Conservation (phyloP, 371 early-diverging fungal genomes). For the Saksenaea vasiformis region DNA sequence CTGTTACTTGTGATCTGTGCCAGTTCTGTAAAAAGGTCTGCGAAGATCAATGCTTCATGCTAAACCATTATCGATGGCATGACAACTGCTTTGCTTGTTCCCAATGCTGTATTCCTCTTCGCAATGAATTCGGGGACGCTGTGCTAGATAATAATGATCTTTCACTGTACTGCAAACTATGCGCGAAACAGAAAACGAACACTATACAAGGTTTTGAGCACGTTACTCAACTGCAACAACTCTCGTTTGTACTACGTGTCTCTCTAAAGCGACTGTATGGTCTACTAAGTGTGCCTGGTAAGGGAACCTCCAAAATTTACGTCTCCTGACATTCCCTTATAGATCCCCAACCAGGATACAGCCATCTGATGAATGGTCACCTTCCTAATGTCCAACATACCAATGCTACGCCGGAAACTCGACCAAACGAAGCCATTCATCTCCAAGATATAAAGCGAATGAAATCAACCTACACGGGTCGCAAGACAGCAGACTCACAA, state of each 20-base stretch:
- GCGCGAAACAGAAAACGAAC: slow-evolving; percentile 29
- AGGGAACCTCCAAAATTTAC: not conserved
- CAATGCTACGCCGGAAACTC: not conserved
- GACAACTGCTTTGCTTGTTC: slow-evolving; percentile 77
- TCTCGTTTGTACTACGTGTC: slow-evolving; percentile 81
- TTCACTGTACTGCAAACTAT: slow-evolving; percentile 50
- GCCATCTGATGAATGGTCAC: no score
- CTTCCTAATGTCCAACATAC: not conserved
- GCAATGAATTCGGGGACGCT: slow-evolving; percentile 53
- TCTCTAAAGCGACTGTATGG: slow-evolving; percentile 80
- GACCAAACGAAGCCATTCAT: slow-evolving; percentile 2
- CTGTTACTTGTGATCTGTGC: slow-evolving; percentile 74
- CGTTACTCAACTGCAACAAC: slow-evolving; percentile 88
- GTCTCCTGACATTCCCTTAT: not conserved
- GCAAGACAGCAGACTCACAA: slow-evolving; percentile 58
- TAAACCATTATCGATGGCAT: slow-evolving; percentile 75
- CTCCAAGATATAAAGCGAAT: slow-evolving; percentile 63
- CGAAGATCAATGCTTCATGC: slow-evolving; percentile 84
- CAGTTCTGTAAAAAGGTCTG: slow-evolving; percentile 69
- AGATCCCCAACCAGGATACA: not conserved
- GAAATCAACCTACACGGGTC: slow-evolving; percentile 59
- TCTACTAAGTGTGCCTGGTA: slow-evolving; percentile 69
- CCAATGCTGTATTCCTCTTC: slow-evolving; percentile 59
- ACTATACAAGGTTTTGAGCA: slow-evolving; percentile 62
- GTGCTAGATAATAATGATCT: slow-evolving; percentile 38